Conservation (phyloP, 495 filamentous ascomycete genomes). For the Aspergillus hancockii region DNA sequence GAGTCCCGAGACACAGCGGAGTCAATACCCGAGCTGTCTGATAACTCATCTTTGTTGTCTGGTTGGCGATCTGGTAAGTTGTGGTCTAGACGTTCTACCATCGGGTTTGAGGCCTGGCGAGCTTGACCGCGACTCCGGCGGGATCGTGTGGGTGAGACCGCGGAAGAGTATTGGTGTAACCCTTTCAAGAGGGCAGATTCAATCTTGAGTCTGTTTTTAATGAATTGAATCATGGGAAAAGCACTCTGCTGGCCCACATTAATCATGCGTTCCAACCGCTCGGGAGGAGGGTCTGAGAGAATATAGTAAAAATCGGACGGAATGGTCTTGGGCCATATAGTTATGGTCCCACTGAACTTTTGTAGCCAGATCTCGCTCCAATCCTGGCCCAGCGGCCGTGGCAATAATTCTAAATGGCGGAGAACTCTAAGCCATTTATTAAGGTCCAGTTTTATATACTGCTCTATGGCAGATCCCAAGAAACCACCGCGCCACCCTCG, state of each 20-base stretch:
- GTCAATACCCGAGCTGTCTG: conserved; percentile 20
- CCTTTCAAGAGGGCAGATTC: conserved; percentile 80
- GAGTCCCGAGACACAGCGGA: conserved; percentile 29
- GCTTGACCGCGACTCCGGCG: conserved; percentile 20
- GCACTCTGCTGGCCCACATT: conserved; percentile 81
- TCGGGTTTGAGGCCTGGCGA: conserved; percentile 25
- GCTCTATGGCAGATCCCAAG: conserved; percentile 85
- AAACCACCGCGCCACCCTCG: conserved; percentile 96
- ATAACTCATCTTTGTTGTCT: conserved; percentile 27
- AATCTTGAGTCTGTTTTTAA: conserved; percentile 80
- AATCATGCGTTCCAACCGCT: conserved; percentile 82
- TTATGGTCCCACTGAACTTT: conserved; percentile 90
- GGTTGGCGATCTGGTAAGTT: conserved; percentile 34
- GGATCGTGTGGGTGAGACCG: conserved; percentile 31
- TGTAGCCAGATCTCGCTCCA: conserved; percentile 97
- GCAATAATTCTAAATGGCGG: conserved; percentile 86
- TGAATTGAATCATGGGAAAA: conserved; percentile 88
- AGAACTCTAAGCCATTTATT: conserved; percentile 96
- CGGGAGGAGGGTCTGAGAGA: conserved; percentile 73
- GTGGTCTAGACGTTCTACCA: conserved; percentile 32
- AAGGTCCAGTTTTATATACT: conserved; percentile 92
- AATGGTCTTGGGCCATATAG: conserved; percentile 84
- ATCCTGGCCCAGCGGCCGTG: conserved; percentile 88
- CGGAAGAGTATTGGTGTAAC: conserved; percentile 52
- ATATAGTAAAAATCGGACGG: conserved; percentile 82